Conservation (phyloP, 768 basidiomycete genomes). For the Termitomyces sp. region DNA sequence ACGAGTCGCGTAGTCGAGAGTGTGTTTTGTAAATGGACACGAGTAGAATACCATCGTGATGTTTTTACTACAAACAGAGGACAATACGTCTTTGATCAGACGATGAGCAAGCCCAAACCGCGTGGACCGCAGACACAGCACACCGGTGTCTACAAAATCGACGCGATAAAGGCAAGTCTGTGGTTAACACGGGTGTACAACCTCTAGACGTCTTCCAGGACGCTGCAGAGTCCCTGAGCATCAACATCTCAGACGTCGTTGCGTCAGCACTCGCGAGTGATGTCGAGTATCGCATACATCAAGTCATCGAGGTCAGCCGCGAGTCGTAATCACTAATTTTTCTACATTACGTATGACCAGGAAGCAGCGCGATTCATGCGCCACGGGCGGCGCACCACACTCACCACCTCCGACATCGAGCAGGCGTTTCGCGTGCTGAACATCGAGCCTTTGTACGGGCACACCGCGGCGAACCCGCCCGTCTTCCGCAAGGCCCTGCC, state of each 20-base stretch:
- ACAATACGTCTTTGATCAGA: constrained; percentile 1
- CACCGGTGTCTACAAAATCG: constrained; percentile 59
- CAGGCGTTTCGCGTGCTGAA: constrained; percentile 91
- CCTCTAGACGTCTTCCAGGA: constrained; percentile 47
- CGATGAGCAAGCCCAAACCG: constrained; percentile 43
- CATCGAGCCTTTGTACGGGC: constrained; percentile 93
- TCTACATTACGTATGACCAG: constrained; percentile 31
- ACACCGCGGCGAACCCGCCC: constrained; percentile 59
- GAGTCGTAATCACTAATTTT: neutral
- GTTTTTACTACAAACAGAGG: neutral
- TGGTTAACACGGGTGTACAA: neutral
- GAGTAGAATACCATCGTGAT: too few relatives aligned
- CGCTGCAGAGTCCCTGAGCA: constrained; percentile 82
- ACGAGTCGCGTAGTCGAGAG: neutral
- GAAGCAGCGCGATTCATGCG: constrained; percentile 98
- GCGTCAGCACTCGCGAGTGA: constrained; percentile 88
- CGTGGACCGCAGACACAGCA: constrained; percentile 43
- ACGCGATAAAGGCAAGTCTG: constrained; percentile 51
- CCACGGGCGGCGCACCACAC: constrained; percentile 84
- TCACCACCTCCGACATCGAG: constrained; percentile 89
- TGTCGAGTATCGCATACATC: constrained; percentile 94
- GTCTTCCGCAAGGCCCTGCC: constrained; percentile 58
- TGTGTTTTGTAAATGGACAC: too few relatives aligned
- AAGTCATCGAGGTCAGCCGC: constrained; percentile 77
- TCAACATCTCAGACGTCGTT: constrained; percentile 75